Evolutionary conservation across 805 yeast species (phyloP).

Genomic region (Teunomyces kruisii): DNA sequence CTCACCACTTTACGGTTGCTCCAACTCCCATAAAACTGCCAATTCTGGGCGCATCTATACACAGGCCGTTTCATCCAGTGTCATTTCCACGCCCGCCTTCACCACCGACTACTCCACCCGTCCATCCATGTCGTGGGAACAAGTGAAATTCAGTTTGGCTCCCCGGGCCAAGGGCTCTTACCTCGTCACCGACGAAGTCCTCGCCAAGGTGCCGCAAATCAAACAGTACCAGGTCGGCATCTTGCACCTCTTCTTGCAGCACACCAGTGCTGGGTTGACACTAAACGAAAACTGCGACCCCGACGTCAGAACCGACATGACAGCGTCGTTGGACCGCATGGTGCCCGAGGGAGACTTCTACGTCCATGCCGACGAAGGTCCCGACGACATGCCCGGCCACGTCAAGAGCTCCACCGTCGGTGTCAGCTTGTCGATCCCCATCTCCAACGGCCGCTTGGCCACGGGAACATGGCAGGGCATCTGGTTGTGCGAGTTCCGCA

Average conservation of each 20-base stretch:
- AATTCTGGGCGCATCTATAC: too few relatives aligned
- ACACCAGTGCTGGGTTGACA: conserved; percentile 76
- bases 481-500: conserved; percentile 72
- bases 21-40: too few relatives aligned
- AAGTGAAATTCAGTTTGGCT: conserved; percentile 50
- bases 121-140: conserved; percentile 60
- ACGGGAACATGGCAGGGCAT: conserved; percentile 89
- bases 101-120: too few relatives aligned
- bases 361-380: conserved; percentile 71
- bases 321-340: conserved; percentile 57
- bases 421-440: conserved; percentile 65
- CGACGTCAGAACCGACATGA: conserved; percentile 72
- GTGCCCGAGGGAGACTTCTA: conserved; percentile 66
- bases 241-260: conserved; percentile 68
- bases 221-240: conserved; percentile 60
- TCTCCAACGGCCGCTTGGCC: conserved; percentile 62
- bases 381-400: conserved; percentile 87
- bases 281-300: conserved; percentile 81
- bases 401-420: conserved; percentile 56
- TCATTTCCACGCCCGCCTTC: too few relatives aligned
- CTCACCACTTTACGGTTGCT: too few relatives aligned
- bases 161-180: conserved; percentile 69
- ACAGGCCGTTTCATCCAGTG: too few relatives aligned
- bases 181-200: conserved; percentile 67
- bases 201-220: conserved; percentile 56